Base-by-base conservation (phyloP, 768 basidiomycete species). In the Galerina sulciceps region DNA sequence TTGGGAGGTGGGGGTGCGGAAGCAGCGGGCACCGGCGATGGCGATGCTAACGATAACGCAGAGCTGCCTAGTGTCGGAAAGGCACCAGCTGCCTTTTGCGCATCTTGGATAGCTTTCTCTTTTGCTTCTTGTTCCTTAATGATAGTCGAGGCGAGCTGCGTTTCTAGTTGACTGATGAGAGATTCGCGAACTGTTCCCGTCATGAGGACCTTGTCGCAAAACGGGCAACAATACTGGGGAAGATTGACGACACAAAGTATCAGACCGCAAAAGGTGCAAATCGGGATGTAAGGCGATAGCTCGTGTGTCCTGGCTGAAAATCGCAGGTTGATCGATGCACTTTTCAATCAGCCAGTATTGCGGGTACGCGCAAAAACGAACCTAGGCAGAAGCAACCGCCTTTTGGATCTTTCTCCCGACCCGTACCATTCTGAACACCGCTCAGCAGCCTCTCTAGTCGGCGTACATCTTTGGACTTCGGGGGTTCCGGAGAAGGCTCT, bases 321-420 rank as follows among this genome's bases (percentile, higher is more conserved):
- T 17, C 35, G 56, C 11, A 20, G n/a, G 43, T 42, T 36, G 46
- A 46, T 37, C 23, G 17, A 55, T 11, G 36, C 17, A 44, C 20
- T 50, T 44, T 45, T 44, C 17, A 41, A 22, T 46, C n/a, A 13
- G 26, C 34, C n/a, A 52, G 17, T n/a, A 17, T 43, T 34, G 49
- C 9, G n/a, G 23, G 10, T n/a, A 40, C 11, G 10, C 36, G 49
- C 42, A 11, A 23, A 5, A 26, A 63, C 73, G 34, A 52, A 85
- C 88, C 87, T 75, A 85, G 83, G 63, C 89, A 91, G 65, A 88
- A 90, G 65, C 89, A 91, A 0, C 88, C 87, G 4, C 85, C 84
- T 40, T 80, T 82, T 0, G 85, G 81, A 69, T 90, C 87, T 55
- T 72, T 82, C 40, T 72, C 67, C 0, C 53, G 68, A 0, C 73